Base-by-base conservation (phyloP, 2,329 filamentous ascomycete species). In the Aspergillus melleus region DNA sequence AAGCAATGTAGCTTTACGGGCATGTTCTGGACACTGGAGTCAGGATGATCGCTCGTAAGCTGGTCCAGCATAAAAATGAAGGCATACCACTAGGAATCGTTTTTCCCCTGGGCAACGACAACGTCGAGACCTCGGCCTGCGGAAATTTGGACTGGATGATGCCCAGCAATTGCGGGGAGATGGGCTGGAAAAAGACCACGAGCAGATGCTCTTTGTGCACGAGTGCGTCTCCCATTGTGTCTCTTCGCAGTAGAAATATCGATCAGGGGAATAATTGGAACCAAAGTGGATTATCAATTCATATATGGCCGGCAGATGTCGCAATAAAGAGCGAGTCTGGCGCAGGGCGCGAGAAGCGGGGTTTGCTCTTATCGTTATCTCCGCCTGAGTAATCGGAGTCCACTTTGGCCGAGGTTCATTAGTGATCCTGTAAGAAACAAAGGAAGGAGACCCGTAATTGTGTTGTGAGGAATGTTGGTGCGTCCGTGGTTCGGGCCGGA, bases 81-180 rank as follows among this genome's bases (percentile, higher is more conserved):
- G 8, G 63, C 61, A 29, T 46, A 74, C 71, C 70, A 55, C 57
- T 49, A 9, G 71, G 70, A 49, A 70, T 61, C 4, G 64, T 60
- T 19, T 39, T 50, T 12, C 62, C 63, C 8, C 6, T 19, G 32
- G 59, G 50, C 16, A 65, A 51, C 32, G 62, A 51, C 30, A 70
- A 14, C 3, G 58, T 64, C 3, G 62, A 68, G 1, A 70, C 22
- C 20, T 73, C 66, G 32, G 60, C 61, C 32, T 66, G 54, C 14
- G 69, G 50, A 47, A 73, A 71, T 47, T 69, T 70, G 39, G 49
- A 42, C 16, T 57, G 56, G 32, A 72, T 58, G 9, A 57, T 59
- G 1, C 61, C 61, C 22, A 63, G n/a, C 24, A 70, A 49, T n/a
- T 53, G 29, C 2, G 52, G 47, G 1, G 71, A 60, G 10, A 73